phyloP scores from a whole-genome alignment of 805 yeast species.

The Diddensiella caesifluorescens region DNA sequence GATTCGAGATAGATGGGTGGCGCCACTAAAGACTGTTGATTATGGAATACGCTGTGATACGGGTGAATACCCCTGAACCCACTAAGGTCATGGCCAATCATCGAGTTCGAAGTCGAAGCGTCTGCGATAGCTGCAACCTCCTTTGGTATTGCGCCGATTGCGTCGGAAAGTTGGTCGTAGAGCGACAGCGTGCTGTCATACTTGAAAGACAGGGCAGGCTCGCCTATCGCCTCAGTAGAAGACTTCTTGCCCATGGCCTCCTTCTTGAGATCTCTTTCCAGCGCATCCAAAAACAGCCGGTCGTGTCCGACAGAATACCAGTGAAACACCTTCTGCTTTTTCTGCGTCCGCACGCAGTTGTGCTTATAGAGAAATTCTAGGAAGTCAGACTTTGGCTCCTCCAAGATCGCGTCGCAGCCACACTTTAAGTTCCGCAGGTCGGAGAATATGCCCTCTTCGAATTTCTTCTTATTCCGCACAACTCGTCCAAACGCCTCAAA shows the following conservation, averaged over 20 bases:
- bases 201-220: constrained; percentile 74
- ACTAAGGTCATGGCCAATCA: not conserved
- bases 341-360: constrained; percentile 86
- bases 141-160: constrained; percentile 24
- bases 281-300: constrained; percentile 83
- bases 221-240: constrained; percentile 65
- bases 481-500: constrained; percentile 86
- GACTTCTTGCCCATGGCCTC: constrained; percentile 55
- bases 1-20: constrained; percentile 5
- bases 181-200: constrained; percentile 44
- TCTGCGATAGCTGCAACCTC: constrained; percentile 30
- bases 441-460: constrained; percentile 93
- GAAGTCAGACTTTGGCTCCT: constrained; percentile 80
- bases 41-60: constrained; percentile 4
- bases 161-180: constrained; percentile 33
- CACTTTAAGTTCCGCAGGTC: constrained; percentile 78
- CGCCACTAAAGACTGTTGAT: constrained; percentile 3
- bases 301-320: constrained; percentile 98
- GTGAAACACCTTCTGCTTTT: constrained; percentile 92
- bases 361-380: constrained; percentile 79
- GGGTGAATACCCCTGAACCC: not conserved
- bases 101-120: constrained; percentile 23
- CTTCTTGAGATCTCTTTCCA: constrained; percentile 84
- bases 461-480: constrained; percentile 81
- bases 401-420: constrained; percentile 81